phyloP scores from a whole-genome alignment of 768 basidiomycete species.

The Podaxis sp. region DNA sequence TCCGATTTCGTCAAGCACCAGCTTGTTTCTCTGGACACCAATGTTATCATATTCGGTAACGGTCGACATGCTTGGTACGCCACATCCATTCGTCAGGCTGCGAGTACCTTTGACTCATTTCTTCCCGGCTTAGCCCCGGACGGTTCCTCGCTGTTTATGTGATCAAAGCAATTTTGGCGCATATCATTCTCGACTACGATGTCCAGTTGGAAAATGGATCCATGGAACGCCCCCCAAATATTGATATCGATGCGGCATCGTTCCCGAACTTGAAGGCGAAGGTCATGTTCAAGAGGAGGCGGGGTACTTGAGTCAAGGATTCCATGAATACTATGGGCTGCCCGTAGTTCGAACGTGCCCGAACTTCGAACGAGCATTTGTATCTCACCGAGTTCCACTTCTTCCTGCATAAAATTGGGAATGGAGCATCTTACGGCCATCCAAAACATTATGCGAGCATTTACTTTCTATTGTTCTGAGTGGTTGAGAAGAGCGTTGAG shows the following conservation, averaged over 20 bases:
- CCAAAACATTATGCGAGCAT: no score
- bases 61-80: constrained; percentile 28
- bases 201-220: constrained; percentile 22
- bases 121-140: constrained; percentile 27
- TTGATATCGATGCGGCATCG: neutral
- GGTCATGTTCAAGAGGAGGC: constrained; percentile 14
- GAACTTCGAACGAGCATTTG: no score
- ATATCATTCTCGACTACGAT: constrained; percentile 39
- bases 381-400: no score
- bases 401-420: no score
- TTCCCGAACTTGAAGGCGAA: constrained; percentile 5
- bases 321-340: no score
- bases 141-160: constrained; percentile 39
- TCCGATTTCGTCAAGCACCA: constrained; percentile 23
- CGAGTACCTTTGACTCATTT: no score
- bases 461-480: no score
- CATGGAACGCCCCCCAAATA: constrained; percentile 1
- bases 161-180: constrained; percentile 35
- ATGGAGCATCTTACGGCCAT: no score
- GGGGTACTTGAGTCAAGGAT: no score
- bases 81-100: neutral
- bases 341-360: no score
- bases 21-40: constrained; percentile 24
- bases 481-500: no score
- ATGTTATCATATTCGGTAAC: constrained; percentile 29